Percentiles rank a stretch among this genome's conserved stretches.
phyloP scores from a whole-genome alignment of 2,329 filamentous ascomycete genomes.

The Botrytis sinoallii region DNA sequence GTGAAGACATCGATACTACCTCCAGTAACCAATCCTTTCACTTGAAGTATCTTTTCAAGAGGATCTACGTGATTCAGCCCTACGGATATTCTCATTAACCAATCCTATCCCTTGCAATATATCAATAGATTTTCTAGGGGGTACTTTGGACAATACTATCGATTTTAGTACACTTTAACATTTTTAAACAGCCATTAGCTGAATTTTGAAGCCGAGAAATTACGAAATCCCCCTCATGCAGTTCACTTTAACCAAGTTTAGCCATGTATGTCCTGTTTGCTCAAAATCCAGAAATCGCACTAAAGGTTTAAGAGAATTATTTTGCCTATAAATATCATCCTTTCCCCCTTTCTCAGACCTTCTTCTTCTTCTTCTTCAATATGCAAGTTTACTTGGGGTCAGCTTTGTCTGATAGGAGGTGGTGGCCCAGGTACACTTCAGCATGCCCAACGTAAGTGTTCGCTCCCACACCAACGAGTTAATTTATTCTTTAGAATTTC shows the following conservation, averaged over 20 bases:
- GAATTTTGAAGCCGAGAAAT: not conserved
- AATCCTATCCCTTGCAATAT: not conserved
- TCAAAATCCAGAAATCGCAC: not conserved
- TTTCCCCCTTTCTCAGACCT: no score
- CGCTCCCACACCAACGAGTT: rapidly evolving
- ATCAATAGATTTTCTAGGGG: not conserved
- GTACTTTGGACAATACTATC: not conserved
- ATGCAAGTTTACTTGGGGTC: not conserved
- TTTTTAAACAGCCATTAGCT: not conserved
- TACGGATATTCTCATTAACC: not conserved
- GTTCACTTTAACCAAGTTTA: not conserved
- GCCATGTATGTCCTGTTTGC: not conserved
- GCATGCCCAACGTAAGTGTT: not conserved
- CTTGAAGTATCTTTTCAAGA: not conserved
- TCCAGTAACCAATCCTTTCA: not conserved
- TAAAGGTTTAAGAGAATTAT: not conserved
- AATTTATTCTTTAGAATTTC: not conserved
- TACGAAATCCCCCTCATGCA: not conserved
- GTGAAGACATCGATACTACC: not conserved
- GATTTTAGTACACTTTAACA: not conserved
- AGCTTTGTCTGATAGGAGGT: not conserved
- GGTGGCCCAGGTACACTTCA: not conserved
- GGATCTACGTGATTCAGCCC: rapidly evolving
- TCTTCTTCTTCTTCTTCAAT: not conserved
- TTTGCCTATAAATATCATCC: not conserved